A percentile compares a stretch with the other conserved stretches of the same genome.
Evolutionary conservation across 2,329 filamentous ascomycete genomes (phyloP).

Genomic region (Huntiella savannae): DNA sequence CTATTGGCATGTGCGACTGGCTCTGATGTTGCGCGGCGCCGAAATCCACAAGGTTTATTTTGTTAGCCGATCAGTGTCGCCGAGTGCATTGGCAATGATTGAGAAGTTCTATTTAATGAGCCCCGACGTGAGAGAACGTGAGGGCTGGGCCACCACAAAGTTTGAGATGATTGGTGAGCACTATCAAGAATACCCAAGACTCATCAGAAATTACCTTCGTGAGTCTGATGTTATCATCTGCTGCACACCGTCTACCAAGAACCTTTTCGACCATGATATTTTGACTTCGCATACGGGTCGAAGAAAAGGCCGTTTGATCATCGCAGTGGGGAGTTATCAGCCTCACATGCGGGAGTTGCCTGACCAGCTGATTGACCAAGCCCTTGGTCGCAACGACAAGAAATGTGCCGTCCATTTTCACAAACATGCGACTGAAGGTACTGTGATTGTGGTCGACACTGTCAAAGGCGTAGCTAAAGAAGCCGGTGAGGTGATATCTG

Average conservation of each 20-base stretch:
- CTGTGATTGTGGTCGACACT: constrained; percentile 54
- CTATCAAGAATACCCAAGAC: constrained; percentile 46
- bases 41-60: constrained; percentile 68
- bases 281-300: constrained; percentile 54
- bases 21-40: constrained; percentile 49
- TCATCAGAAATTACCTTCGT: constrained; percentile 52
- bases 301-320: constrained; percentile 50
- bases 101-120: constrained; percentile 28
- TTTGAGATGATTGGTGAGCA: constrained; percentile 50
- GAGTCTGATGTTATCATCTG: constrained; percentile 71
- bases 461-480: constrained; percentile 64
- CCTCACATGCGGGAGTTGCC: constrained; percentile 69
- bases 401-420: constrained; percentile 39
- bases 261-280: constrained; percentile 55
- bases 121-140: constrained; percentile 26
- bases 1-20: constrained; percentile 82
- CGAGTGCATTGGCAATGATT: constrained; percentile 33
- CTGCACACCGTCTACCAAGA: constrained; percentile 57
- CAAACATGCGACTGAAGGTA: constrained; percentile 43
- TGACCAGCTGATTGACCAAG: constrained; percentile 51
- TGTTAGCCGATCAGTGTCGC: constrained; percentile 54
- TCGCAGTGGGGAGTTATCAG: constrained; percentile 51
- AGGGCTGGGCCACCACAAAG: constrained; percentile 46
- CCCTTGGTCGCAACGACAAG: constrained; percentile 26
- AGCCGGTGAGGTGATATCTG: constrained; percentile 71